phyloP scores from a whole-genome alignment of 345 rosid species.

The Clausena lansium region DNA sequence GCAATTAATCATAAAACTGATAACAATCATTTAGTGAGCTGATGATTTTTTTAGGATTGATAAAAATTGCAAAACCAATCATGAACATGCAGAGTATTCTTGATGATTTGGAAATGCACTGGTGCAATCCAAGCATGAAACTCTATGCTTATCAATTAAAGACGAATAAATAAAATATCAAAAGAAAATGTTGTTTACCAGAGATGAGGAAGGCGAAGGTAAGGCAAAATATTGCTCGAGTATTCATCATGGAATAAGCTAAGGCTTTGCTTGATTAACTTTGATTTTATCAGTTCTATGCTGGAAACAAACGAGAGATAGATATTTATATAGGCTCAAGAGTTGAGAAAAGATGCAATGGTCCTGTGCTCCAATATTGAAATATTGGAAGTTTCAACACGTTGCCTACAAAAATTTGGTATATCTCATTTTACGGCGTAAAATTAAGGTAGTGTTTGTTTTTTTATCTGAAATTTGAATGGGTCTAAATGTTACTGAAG shows the following conservation, averaged over 20 bases:
- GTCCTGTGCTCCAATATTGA: too few species aligned
- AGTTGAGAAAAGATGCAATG: too few species aligned
- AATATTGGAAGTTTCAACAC: too few species aligned
- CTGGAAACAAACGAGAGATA: too few species aligned
- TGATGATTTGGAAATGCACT: not conserved
- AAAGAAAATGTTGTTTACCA: not conserved
- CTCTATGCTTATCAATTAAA: not conserved
- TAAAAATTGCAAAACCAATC: not conserved
- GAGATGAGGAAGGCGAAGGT: not conserved
- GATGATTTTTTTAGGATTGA: not conserved
- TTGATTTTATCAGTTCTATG: too few species aligned
- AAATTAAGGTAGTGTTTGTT: too few species aligned
- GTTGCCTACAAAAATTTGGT: too few species aligned
- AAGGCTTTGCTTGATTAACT: too few species aligned
- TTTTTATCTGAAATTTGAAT: too few species aligned
- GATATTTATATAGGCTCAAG: too few species aligned
- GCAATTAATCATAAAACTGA: not conserved
- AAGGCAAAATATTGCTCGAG: conserved; percentile 1
- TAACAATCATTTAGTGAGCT: not conserved
- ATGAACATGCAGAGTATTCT: not conserved
- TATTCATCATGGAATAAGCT: not conserved
- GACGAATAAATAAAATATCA: not conserved
- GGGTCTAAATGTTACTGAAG: too few species aligned
- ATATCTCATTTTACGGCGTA: too few species aligned
- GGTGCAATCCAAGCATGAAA: not conserved